Evolutionary conservation across 495 filamentous ascomycete genomes (phyloP), one percentile per base, ranked within the genome.

Genomic region (Penicillium chermesinum): DNA sequence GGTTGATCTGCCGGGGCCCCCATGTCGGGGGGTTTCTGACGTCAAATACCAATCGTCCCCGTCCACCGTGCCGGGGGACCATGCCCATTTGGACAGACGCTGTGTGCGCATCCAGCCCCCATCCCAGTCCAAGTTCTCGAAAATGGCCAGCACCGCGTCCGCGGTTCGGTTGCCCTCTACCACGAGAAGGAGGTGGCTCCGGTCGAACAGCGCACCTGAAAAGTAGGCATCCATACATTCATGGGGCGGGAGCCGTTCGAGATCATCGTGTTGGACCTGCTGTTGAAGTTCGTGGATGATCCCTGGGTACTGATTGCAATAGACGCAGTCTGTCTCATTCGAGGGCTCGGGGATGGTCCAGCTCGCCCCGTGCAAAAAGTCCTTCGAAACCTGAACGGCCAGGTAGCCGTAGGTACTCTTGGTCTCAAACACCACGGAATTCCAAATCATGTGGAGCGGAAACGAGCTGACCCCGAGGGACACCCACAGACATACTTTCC

Each of bases 401-500:
- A 30, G 25, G 25, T 30, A 30, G 25, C 25, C 25, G 10, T 30
- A 30, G 9, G 33, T 27, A 1, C 74, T 59, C 1, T 81, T 40
- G 4, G 55, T 2, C 69, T 67, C 6, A 36, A 50, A 50, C 10
- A 50, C 39, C 8, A 34, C 37, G 3, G 48, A 50, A 18, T 50
- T 50, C 39, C 48, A 53, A 7, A 58, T 10, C 9, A 60, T 43
- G 40, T 63, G 59, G 34, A 63, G 41, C n/a, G 59, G 59, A 20
- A 59, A 46, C 4, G 50, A 50, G 18, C 52, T 54, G 9, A 57
- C 3, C n/a, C 40, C 48, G 4, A 61, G 41, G 2, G 54, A 12
- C 12, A 46, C 17, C 58, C 55, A 61, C 3, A 55, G 39, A n/a
- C 35, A 16, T 4, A 9, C 43, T 20, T 52, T 39, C 2, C 5